Evolutionary conservation across 2,329 filamentous ascomycete species (phyloP).

Genomic region (Whalleya microplaca): DNA sequence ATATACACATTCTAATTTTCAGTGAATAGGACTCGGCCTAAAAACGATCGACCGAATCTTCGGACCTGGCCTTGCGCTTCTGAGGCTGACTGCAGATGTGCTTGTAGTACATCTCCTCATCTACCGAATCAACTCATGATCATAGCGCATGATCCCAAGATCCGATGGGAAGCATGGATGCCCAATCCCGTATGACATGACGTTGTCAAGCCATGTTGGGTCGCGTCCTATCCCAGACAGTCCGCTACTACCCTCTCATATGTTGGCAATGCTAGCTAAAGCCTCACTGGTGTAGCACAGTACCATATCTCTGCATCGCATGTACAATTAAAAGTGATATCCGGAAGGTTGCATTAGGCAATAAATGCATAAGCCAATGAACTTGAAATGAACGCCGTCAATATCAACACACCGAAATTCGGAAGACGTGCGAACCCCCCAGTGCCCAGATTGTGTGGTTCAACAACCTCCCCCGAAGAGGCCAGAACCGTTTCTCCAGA

Average conservation of each 20-base stretch:
- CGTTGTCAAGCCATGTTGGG: neutral
- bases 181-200: neutral
- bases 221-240: neutral
- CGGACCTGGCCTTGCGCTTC: neutral
- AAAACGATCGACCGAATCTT: neutral
- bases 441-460: slow-evolving; percentile 9
- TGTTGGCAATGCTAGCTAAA: neutral
- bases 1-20: neutral
- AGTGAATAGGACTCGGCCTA: too few species aligned
- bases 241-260: neutral
- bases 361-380: slow-evolving; percentile 1
- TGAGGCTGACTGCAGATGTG: neutral
- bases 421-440: slow-evolving; percentile 5
- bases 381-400: slow-evolving; percentile 5
- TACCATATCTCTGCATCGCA: neutral
- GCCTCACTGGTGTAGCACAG: too few species aligned
- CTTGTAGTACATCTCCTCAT: neutral
- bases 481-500: slow-evolving; percentile 48
- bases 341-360: neutral
- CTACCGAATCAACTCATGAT: neutral
- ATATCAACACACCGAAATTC: slow-evolving; percentile 4
- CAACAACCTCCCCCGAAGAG: slow-evolving; percentile 34
- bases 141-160: too few species aligned
- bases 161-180: neutral
- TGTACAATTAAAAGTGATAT: neutral